Base-by-base conservation (phyloP, 306 rosid species). In the Gastrolobium bilobum region DNA sequence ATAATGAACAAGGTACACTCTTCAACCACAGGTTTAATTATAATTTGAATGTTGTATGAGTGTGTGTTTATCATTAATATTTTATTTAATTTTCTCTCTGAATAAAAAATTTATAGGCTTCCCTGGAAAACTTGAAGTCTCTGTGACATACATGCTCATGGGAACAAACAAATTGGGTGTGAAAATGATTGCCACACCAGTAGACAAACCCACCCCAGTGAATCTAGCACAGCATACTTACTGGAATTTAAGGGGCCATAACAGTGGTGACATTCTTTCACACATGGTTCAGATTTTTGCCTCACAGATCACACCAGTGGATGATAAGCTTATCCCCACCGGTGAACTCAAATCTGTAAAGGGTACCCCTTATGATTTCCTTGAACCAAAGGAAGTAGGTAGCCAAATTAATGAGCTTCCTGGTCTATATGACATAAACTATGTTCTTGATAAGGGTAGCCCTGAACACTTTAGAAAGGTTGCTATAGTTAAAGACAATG, bases 201-300 rank as follows among this genome's bases (percentile, higher is more conserved):
- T 68, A 1, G 85, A 87, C 80, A 74, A 90, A 61, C 71, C 88
- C 65, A 88, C 92, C 4, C 92, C 91, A 13, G 89, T 88, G 43
- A 90, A 90, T 56, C 53, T 85, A 7, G 91, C 91, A 1, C 92
- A 90, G 7, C 92, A 85, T 29, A 26, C 89, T 1, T 81, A 87
- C 84, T 88, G 92, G 95, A 90, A 90, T 11, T 65, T 90, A 1
- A 58, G 82, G 11, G 92, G 92, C 4, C 95, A 88, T 10, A 9
- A 75, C 50, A 83, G 87, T 7, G 90, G 92, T 5, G 79, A 83
- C 72, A 81, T 86, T 54, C 78, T 90, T 3, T 81, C 89, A 0
- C 91, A 88, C 43, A 52, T 9, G 0, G 71, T 90, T 68, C 84
- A 86, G 53, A 54, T 88, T 40, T 79, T 79, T 1, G 88, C 68